Evolutionary conservation across 2,329 filamentous ascomycete species (phyloP).

Genomic region (Colletotrichum graminicola): DNA sequence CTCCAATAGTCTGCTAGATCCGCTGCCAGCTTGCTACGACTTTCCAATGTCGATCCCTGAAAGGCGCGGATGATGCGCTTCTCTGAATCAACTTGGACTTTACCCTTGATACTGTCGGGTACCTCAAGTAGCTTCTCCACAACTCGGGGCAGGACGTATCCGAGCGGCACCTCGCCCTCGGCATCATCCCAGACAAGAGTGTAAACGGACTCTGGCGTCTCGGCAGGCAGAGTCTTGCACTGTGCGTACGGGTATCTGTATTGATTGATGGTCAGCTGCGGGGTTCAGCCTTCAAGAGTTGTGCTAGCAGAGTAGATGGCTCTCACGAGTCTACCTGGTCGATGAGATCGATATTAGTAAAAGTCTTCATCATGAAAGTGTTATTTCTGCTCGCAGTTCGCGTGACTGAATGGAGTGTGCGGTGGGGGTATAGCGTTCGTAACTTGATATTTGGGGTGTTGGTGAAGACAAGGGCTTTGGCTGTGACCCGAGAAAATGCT

Average conservation of each 20-base stretch:
- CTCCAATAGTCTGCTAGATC: slow-evolving; percentile 76
- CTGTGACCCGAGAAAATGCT: neutral
- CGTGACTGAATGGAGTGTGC: neutral
- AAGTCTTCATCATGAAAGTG: slow-evolving; percentile 44
- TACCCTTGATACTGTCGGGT: slow-evolving; percentile 64
- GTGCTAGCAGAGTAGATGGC: neutral
- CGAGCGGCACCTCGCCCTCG: slow-evolving; percentile 73
- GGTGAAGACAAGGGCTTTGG: neutral
- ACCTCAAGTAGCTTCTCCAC: slow-evolving; percentile 61
- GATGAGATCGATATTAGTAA: slow-evolving; percentile 64
- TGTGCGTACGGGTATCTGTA: slow-evolving; percentile 82
- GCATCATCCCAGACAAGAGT: slow-evolving; percentile 73
- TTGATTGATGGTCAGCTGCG: slow-evolving; percentile 17
- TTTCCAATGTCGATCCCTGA: slow-evolving; percentile 67
- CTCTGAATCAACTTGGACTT: slow-evolving; percentile 71
- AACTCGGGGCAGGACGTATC: slow-evolving; percentile 68
- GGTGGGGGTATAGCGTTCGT: neutral
- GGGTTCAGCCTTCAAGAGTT: neutral
- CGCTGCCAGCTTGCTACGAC: slow-evolving; percentile 69
- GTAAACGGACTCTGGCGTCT: slow-evolving; percentile 72
- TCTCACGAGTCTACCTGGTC: slow-evolving; percentile 68
- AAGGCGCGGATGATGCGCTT: slow-evolving; percentile 75
- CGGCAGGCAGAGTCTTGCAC: slow-evolving; percentile 67
- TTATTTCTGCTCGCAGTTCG: slow-evolving; percentile 33
- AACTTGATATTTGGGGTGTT: neutral